Evolutionary conservation across 352 stramenopile genomes (phyloP).

Genomic region (Blastocystis sp.): DNA sequence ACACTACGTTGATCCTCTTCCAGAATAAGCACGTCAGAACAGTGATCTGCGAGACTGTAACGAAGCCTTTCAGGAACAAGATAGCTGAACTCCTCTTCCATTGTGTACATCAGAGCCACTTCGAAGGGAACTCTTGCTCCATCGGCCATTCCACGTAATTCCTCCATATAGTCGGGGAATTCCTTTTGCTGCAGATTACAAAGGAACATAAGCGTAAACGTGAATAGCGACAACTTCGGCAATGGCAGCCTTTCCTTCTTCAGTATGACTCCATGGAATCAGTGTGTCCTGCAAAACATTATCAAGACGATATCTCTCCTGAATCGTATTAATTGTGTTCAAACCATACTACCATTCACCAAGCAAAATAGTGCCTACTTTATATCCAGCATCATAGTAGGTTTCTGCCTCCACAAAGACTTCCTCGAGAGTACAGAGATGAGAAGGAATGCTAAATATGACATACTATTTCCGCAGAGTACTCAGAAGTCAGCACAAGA

Average conservation of each 20-base stretch:
- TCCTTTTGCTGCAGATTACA: background rate
- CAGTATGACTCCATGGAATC: background rate
- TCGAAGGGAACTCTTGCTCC: background rate
- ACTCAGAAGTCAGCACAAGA: background rate
- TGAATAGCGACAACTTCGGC: background rate
- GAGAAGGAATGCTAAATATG: constrained; percentile 7
- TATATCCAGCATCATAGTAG: constrained; percentile 27
- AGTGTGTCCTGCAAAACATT: constrained; percentile 10
- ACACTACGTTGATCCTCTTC: constrained; percentile 14
- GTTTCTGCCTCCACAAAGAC: background rate
- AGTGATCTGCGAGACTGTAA: constrained; percentile 45
- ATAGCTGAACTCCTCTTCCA: constrained; percentile 59
- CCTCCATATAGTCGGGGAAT: constrained; percentile 53
- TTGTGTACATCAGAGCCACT: constrained; percentile 40
- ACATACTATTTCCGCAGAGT: background rate
- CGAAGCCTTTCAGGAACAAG: constrained; percentile 12
- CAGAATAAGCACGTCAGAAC: constrained; percentile 40
- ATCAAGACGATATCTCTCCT: constrained; percentile 21
- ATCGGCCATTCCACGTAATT: constrained; percentile 44
- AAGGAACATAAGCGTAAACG: background rate
- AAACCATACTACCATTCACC: background rate
- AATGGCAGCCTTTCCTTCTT: background rate
- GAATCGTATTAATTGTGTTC: background rate
- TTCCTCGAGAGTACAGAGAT: background rate
- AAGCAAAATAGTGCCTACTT: background rate